Base-by-base conservation (phyloP, 2,329 filamentous ascomycete species). In the Plenodomus tracheiphilus region DNA sequence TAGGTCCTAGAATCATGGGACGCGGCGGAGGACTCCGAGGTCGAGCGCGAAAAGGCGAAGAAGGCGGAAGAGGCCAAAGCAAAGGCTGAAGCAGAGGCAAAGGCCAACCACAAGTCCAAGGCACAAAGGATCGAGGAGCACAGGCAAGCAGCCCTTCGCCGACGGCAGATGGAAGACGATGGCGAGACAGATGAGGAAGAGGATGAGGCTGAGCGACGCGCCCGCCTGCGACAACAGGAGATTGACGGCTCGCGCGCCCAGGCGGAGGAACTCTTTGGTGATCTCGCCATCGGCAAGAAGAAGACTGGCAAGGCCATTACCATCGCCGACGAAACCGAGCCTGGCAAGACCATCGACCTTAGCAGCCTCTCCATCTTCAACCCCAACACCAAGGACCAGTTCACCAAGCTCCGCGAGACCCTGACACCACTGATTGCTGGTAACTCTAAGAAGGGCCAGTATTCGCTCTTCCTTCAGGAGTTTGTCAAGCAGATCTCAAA, bases 1-100 rank as follows among this genome's bases (percentile, higher is more conserved):
- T 58, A 96, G 87, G 90, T 97, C 48, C 84, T 97, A 68, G 94
- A 99, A 52, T 93, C 90, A 28, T 99, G 94, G 94, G 92, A 97
- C 68, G 93, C 90, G 49, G 92, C 89, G 62, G 94, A 97, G 69
- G 94, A 99, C 77, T 96, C 91, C 54, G 94, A 99, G 67, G 93
- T 86, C 64, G 94, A 99, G 79, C 89, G 91, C 66, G 92, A 97
- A 76, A 99, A 97, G 81, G 89, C 84, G 21, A 89, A 88, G 75
- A 94, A 93, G 78, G 91, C 86, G 42, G 87, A 82, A 5, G 92
- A 90, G 69, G 88, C 85, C 44, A 95, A 96, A 75, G 90, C 88
- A 49, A 95, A 95, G 76, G 91, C 90, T 21, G 91, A 92, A 0
- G 92, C 89, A 38, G 89, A 91, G 66, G 91, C 91, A 7, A 90